Percentiles rank a stretch among this genome's conserved stretches.
Evolutionary conservation across 2,329 filamentous ascomycete genomes (phyloP).

Genomic region (Diaporthe citrichinensis): DNA sequence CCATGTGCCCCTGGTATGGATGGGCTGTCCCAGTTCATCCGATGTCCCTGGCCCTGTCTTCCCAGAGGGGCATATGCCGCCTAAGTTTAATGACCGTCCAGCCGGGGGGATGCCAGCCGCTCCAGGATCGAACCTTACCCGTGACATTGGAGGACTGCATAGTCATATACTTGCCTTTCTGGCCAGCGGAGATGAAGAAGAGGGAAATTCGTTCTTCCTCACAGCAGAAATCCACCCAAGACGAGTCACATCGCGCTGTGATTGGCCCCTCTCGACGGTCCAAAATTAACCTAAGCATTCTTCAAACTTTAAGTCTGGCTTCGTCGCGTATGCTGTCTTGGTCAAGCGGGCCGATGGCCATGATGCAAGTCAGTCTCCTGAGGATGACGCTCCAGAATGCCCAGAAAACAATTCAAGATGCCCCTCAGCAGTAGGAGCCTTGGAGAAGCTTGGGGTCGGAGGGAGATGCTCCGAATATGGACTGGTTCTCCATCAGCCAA

Average conservation of each 20-base stretch:
- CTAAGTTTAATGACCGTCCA: background rate
- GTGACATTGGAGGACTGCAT: background rate
- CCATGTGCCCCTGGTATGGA: background rate
- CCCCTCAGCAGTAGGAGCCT: background rate
- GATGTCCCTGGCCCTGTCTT: background rate
- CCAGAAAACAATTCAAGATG: background rate
- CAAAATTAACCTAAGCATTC: background rate
- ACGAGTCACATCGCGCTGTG: background rate
- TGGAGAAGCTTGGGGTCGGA: slow-evolving; percentile 16
- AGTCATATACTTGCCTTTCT: background rate
- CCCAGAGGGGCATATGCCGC: background rate
- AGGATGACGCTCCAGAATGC: background rate
- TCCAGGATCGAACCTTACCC: background rate
- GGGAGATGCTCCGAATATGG: slow-evolving; percentile 14
- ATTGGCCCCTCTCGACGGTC: background rate
- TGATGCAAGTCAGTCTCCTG: background rate
- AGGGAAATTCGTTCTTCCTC: background rate
- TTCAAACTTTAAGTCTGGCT: background rate
- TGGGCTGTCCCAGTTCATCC: background rate
- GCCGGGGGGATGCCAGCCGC: background rate
- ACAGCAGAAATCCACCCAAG: background rate
- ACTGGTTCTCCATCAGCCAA: background rate
- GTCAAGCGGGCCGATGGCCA: background rate
- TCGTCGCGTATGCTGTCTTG: background rate
- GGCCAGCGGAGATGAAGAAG: slow-evolving; percentile 6